Evolutionary conservation across 1,139 yeast genomes (phyloP), one percentile per base, ranked within the genome.

Genomic region (Blastobotrys arbuscula): DNA sequence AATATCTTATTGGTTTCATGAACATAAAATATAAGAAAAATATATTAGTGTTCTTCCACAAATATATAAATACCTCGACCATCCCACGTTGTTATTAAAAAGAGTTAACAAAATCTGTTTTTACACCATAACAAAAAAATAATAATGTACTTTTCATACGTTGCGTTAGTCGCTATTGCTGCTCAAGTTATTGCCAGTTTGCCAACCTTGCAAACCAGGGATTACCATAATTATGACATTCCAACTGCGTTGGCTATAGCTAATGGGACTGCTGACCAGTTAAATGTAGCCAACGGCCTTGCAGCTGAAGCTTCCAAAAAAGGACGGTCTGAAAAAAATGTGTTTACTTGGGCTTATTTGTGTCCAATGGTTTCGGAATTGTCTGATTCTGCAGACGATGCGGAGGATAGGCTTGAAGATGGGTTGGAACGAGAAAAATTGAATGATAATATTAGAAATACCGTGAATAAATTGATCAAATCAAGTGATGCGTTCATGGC

Each of bases 361-460:
- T 45, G 48, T 20, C 48, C 48, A 39, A 35, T 45, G 40, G 15
- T 40, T 19, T 35, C 18, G 16, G 44, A 39, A 21, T 23, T 45
- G 41, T 6, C 44, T 21, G 48, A 39, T 23, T 23, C 48, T 21
- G 30, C 36, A 18, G 44, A 45, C n/a, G 48, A 45, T 5, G 34
- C 40, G 3, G 20, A 34, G 20, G 34, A 24, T 6, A 4, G 10
- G 23, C 2, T 42, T 20, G 4, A 33, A 23, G 40, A 42, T 23
- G 45, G 40, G 20, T 34, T 42, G 34, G 28, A 34, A 18, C 15
- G 33, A 21, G 40, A 42, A 23, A 16, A 18, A 8, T n/a, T 42
- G 7, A 6, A 9, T 21, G 10, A n/a, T 23, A 26, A 18, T 3
- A 7, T 24, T 2, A 34, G 18, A 23, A 3, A 21, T 2, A 3